Evolutionary conservation across 148 eudicot species (phyloP).

Genomic region (Chenopodium suecicum): DNA sequence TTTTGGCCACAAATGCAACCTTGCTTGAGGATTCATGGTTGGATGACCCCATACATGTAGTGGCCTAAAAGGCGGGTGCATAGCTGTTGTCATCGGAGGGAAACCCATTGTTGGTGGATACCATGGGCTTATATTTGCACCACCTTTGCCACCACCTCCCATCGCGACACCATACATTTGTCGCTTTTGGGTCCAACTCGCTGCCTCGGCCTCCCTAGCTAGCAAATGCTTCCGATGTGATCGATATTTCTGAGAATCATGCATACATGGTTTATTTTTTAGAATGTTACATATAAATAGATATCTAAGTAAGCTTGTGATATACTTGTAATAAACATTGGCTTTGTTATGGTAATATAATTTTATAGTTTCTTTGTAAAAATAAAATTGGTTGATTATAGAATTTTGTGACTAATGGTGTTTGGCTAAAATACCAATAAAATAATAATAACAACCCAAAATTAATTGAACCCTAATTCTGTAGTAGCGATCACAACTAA

Average conservation of each 20-base stretch:
- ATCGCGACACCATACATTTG: constrained; percentile 52
- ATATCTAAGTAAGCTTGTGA: no score
- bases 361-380: no score
- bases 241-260: constrained; percentile 65
- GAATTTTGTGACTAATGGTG: not conserved
- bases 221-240: constrained; percentile 83
- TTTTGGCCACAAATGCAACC: constrained; percentile 65
- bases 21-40: constrained; percentile 47
- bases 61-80: constrained; percentile 65
- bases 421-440: no score
- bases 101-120: constrained; percentile 69
- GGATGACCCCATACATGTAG: constrained; percentile 99
- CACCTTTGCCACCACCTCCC: constrained; percentile 41
- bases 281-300: no score
- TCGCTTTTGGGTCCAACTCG: constrained; percentile 76
- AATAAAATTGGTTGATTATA: no score
- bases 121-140: constrained; percentile 46
- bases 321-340: no score
- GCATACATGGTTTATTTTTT: no score
- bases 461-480: not conserved
- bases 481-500: no score
- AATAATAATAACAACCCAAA: no score
- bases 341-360: no score
- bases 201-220: constrained; percentile 91
- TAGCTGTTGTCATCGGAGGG: constrained; percentile 53